These are phyloP conservation scores for Asparagopsis taxiformis DNA, from an alignment of 31 red algal genomes.

Conservation along the genomic window DNA sequence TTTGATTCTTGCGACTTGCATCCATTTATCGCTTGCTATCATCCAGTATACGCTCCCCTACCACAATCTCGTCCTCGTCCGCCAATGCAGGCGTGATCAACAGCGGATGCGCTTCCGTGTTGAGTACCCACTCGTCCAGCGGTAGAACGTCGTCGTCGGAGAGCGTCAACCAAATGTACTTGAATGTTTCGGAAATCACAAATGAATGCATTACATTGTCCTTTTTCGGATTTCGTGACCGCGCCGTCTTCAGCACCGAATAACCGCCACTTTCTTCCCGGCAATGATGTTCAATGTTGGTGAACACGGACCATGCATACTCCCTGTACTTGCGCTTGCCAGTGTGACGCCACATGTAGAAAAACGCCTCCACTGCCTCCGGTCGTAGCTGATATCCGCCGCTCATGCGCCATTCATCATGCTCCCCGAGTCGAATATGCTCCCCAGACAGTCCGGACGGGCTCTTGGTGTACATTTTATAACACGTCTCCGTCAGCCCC, in stretches of 20 bases:
- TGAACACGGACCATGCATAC: slow-evolving; percentile 81
- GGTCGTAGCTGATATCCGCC: slow-evolving; percentile 83
- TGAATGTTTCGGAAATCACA: slow-evolving; percentile 91
- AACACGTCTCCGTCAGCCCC: slow-evolving; percentile 62
- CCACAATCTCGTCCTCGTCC: neutral
- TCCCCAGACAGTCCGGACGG: slow-evolving; percentile 74
- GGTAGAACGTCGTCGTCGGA: slow-evolving; percentile 35
- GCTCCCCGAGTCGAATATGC: slow-evolving; percentile 35
- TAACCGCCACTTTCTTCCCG: slow-evolving; percentile 43
- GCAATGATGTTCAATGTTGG: slow-evolving; percentile 66
- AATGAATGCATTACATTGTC: slow-evolving; percentile 85
- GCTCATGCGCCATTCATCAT: slow-evolving; percentile 50
- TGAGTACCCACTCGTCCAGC: slow-evolving; percentile 71
- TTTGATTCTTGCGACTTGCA: neutral
- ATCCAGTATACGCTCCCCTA: neutral
- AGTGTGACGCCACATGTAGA: slow-evolving; percentile 86
- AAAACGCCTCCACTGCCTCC: slow-evolving; percentile 88
- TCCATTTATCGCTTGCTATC: neutral
- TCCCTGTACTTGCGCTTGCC: slow-evolving; percentile 71
- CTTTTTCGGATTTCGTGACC: slow-evolving; percentile 21
- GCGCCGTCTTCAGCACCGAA: slow-evolving; percentile 33
- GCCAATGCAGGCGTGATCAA: slow-evolving; percentile 57
- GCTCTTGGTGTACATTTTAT: slow-evolving; percentile 75
- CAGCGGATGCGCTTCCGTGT: slow-evolving; percentile 91
- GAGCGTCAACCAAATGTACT: slow-evolving; percentile 89